phyloP scores from a whole-genome alignment of 2,329 filamentous ascomycete genomes.

The Cladophialophora immunda region DNA sequence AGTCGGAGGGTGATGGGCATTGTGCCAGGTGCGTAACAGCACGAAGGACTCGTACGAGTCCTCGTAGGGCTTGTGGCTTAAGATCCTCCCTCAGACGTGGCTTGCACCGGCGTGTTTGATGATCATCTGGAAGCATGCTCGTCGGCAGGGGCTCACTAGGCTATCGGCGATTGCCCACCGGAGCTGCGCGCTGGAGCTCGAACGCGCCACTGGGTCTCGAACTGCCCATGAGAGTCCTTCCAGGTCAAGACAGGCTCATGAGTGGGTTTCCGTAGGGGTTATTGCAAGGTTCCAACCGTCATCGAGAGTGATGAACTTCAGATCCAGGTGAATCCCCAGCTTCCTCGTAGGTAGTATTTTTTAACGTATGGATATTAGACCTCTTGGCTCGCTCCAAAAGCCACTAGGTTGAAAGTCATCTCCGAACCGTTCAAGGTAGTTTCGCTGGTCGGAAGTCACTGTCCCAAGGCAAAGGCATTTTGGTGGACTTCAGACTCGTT shows the following conservation, averaged over 20 bases:
- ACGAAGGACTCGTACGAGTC: not conserved
- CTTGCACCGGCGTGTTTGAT: conserved; percentile 25
- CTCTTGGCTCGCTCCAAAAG: not conserved
- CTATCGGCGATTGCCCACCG: not conserved
- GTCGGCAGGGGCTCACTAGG: conserved; percentile 5
- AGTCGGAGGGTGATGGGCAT: not conserved
- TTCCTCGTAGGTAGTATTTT: not conserved
- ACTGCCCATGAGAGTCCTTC: not conserved
- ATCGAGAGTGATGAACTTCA: not conserved
- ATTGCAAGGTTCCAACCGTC: not conserved
- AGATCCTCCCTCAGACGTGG: conserved; percentile 12
- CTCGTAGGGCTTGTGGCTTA: conserved; percentile 22
- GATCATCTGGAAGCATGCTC: conserved; percentile 26
- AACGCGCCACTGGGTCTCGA: not conserved
- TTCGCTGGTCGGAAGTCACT: not conserved
- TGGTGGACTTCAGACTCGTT: not conserved
- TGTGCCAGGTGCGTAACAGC: not conserved
- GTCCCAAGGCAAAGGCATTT: not conserved
- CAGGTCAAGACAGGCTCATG: not conserved
- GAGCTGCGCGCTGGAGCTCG: not conserved
- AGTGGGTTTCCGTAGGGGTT: not conserved
- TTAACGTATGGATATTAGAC: not conserved
- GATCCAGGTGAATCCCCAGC: not conserved
- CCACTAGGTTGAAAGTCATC: not conserved
- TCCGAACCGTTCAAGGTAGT: not conserved